Conservation (phyloP, 768 basidiomycete species). For the Pisolithus orientalis region DNA sequence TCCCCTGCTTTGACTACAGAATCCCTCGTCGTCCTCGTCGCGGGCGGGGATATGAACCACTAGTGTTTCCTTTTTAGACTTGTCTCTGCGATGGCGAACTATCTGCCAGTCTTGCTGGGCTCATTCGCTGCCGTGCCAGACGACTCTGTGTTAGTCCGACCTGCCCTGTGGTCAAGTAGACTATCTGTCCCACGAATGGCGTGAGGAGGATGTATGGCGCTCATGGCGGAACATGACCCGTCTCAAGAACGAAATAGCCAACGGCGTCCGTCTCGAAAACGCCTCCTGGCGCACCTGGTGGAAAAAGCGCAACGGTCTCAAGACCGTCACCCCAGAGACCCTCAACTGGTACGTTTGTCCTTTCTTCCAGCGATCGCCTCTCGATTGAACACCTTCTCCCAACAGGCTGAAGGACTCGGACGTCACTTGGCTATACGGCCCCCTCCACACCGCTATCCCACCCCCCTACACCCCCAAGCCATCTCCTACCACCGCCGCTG, state of each 20-base stretch:
- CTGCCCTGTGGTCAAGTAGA: conserved; percentile 92
- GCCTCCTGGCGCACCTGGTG: conserved; percentile 99
- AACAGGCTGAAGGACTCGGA: conserved; percentile 97
- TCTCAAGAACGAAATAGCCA: conserved; percentile 96
- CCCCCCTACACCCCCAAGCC: conserved; percentile 58
- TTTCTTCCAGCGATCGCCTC: conserved; percentile 7
- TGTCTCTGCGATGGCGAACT: conserved; percentile 48
- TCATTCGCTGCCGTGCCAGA: conserved; percentile 62
- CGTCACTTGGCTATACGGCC: conserved; percentile 98
- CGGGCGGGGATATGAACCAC: too few relatives aligned
- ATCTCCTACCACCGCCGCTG: conserved; percentile 31
- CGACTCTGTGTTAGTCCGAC: conserved; percentile 75
- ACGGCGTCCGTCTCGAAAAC: conserved; percentile 92
- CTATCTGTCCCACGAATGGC: conserved; percentile 97
- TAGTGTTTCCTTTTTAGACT: not conserved
- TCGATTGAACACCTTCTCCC: not conserved
- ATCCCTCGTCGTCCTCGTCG: too few relatives aligned
- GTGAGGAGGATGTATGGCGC: conserved; percentile 96
- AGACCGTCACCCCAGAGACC: conserved; percentile 93
- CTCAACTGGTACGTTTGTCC: conserved; percentile 83
- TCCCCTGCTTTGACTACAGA: not conserved
- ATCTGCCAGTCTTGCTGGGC: conserved; percentile 63
- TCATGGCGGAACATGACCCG: conserved; percentile 98
- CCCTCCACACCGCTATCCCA: conserved; percentile 89
- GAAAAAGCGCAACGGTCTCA: conserved; percentile 95